phyloP scores from a whole-genome alignment of 352 stramenopile genomes.

The Globisporangium barbulae region DNA sequence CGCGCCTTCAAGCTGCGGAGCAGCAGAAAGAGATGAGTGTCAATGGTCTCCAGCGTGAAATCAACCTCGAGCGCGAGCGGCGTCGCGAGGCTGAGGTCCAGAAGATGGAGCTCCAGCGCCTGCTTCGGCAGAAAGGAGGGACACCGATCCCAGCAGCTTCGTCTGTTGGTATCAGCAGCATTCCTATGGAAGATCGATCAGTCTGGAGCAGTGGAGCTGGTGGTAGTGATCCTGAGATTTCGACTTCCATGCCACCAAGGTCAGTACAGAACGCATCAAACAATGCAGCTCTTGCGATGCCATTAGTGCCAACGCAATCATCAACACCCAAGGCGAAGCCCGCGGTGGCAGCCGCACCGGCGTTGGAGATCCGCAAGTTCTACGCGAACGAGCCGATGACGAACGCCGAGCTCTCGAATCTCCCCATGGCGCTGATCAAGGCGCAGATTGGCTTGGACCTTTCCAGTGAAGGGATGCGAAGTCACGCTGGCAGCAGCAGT shows the following conservation, averaged over 20 bases:
- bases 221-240: background rate
- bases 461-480: background rate
- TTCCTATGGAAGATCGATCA: slow-evolving; percentile 7
- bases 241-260: background rate
- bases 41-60: slow-evolving; percentile 40
- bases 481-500: background rate
- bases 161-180: background rate
- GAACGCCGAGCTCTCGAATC: slow-evolving; percentile 58
- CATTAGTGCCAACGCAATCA: background rate
- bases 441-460: slow-evolving; percentile 71
- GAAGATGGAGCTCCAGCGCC: slow-evolving; percentile 55
- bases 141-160: too few species aligned
- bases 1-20: slow-evolving; percentile 43
- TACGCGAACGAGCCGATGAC: slow-evolving; percentile 65
- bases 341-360: background rate
- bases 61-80: slow-evolving; percentile 58
- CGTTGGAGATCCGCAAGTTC: slow-evolving; percentile 51
- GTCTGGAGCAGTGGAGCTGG: background rate
- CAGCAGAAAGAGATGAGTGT: slow-evolving; percentile 49
- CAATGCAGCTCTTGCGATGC: background rate
- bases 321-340: slow-evolving; percentile 16
- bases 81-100: slow-evolving; percentile 54
- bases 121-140: slow-evolving; percentile 30
- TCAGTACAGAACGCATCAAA: background rate
- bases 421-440: slow-evolving; percentile 71